Evolutionary conservation across 2,329 filamentous ascomycete species (phyloP), one percentile per base, ranked within the genome.

Genomic region (Magnaporthiopsis incrustans): DNA sequence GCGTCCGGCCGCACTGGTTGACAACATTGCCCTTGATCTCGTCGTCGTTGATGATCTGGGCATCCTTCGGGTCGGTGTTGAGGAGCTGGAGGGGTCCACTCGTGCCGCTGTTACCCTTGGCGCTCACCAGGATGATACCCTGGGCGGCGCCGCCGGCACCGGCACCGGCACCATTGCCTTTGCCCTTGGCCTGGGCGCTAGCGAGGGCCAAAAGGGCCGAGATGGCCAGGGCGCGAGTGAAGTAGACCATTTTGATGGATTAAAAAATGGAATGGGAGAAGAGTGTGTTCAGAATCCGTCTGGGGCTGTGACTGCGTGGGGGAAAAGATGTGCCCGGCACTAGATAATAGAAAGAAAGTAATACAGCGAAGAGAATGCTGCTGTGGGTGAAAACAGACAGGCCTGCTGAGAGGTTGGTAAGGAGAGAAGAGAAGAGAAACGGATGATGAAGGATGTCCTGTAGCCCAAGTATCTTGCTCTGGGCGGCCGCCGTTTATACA

Each of bases 1-100:
- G 78, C 22, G 85, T 89, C 66, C 85, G 80, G 61, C 86, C 86
- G 69, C 86, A 88, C 63, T 82, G 78, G 67, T 83, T 85, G 57
- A 84, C 83, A 4, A 81, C 71, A 67, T 83, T 83, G 64, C 75
- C 74, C 2, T 68, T 66, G 67, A 83, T 79, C 76, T 84, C 78
- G 7, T 79, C 79, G 64, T 84, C 81, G 61, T 79, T 78, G 73
- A 89, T 88, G 69, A 87, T 79, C 60, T 84, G 87, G 11, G 84
- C 78, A 65, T 88, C 86, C 66, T 84, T 81, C 68, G 85, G 81
- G 68, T 85, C 77, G 64, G 73, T 73, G 59, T 79, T 73, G 67
- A 84, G 78, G 64, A 87, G 58, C 59, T 58, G 65, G 62, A 59
- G 64, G 63, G 26, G 64, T 27, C 4, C 62, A 27, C 7, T 62